Evolutionary conservation across 1,284 basidiomycete genomes (phyloP).

Genomic region (Vanrija pseudolonga): DNA sequence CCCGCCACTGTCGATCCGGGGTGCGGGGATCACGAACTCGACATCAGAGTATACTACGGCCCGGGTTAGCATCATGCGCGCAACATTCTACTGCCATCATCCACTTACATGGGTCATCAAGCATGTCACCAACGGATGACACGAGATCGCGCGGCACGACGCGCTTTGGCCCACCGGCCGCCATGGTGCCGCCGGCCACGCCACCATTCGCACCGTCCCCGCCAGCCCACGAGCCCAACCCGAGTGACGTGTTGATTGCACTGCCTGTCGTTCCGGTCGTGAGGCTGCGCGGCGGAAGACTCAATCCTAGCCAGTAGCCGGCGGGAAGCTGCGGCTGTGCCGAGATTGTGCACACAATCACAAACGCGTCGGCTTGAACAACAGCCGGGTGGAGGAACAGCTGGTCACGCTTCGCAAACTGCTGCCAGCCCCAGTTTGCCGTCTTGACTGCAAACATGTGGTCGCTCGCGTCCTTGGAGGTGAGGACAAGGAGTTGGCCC

Average conservation of each 20-base stretch:
- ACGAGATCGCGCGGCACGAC: slow-evolving; percentile 44
- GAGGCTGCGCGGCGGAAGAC: slow-evolving; percentile 15
- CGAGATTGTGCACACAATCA: slow-evolving; percentile 74
- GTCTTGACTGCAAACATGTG: slow-evolving; percentile 80
- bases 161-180: slow-evolving; percentile 35
- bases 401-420: slow-evolving; percentile 67
- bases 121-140: slow-evolving; percentile 63
- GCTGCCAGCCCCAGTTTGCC: slow-evolving; percentile 78
- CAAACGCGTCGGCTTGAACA: slow-evolving; percentile 59
- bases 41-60: slow-evolving; percentile 68
- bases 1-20: not conserved
- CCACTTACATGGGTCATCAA: slow-evolving; percentile 61
- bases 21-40: slow-evolving; percentile 64
- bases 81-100: not conserved
- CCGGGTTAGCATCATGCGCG: not conserved
- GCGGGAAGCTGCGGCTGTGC: slow-evolving; percentile 62
- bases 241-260: not conserved
- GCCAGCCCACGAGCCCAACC: slow-evolving; percentile 38
- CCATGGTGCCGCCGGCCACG: slow-evolving; percentile 39
- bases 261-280: not conserved
- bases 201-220: slow-evolving; percentile 39
- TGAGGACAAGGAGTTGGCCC: slow-evolving; percentile 29
- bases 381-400: slow-evolving; percentile 65
- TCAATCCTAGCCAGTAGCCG: slow-evolving; percentile 43
- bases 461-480: slow-evolving; percentile 73